Percentiles rank a stretch among this genome's conserved stretches.
phyloP scores from a whole-genome alignment of 2,329 filamentous ascomycete species.

The Verticillium dahliae region DNA sequence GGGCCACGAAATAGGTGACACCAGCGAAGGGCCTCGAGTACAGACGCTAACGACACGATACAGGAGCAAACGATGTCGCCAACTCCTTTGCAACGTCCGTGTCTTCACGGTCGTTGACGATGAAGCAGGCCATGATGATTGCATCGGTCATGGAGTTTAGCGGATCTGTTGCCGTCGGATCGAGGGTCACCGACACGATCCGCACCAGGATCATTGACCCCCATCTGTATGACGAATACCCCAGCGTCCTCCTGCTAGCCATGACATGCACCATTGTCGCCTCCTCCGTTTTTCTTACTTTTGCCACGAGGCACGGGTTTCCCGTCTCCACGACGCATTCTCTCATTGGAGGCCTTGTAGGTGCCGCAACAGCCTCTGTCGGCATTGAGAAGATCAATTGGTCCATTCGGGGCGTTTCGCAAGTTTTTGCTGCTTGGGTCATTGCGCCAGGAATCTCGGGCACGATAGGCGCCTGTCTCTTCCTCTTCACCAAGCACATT shows the following conservation, averaged over 20 bases:
- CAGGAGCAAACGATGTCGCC: constrained; percentile 43
- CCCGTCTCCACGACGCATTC: constrained; percentile 50
- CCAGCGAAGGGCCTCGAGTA: not conserved
- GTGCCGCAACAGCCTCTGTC: constrained; percentile 26
- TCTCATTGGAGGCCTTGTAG: constrained; percentile 35
- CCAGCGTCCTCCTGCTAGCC: constrained; percentile 41
- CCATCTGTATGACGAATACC: constrained; percentile 32
- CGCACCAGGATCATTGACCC: constrained; percentile 38
- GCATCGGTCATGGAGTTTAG: constrained; percentile 36
- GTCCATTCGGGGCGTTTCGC: constrained; percentile 27
- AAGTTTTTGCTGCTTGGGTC: constrained; percentile 31
- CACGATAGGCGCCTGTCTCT: constrained; percentile 22
- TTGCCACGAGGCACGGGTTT: constrained; percentile 43
- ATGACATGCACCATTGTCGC: constrained; percentile 49
- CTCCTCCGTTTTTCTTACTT: constrained; percentile 43
- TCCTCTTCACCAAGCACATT: constrained; percentile 25
- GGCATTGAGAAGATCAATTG: constrained; percentile 28
- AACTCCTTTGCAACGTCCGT: constrained; percentile 41
- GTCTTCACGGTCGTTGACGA: constrained; percentile 36
- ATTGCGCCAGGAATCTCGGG: constrained; percentile 27
- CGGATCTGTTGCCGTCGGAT: constrained; percentile 31
- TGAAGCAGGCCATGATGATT: constrained; percentile 37
- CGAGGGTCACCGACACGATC: constrained; percentile 35
- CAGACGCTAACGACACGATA: not conserved
- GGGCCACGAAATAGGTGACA: not conserved